A percentile compares a stretch with the other conserved stretches of the same genome.
Conservation (phyloP, 345 rosid genomes). For the Eucalyptus guilfoylei region DNA sequence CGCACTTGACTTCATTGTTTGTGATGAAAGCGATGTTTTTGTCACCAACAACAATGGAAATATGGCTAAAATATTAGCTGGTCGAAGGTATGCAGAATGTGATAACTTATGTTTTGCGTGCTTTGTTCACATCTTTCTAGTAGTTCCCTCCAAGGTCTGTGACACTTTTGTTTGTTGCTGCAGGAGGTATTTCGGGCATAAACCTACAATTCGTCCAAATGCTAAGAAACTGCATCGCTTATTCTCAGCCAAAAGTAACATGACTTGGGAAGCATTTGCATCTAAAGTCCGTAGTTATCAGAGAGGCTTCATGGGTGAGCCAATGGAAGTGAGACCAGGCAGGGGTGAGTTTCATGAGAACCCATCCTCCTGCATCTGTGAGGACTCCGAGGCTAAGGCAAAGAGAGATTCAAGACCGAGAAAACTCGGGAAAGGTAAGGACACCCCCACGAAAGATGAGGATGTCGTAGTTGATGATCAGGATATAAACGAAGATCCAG, state of each 20-base stretch:
- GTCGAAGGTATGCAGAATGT: conserved; percentile 48
- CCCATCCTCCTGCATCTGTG: conserved; percentile 84
- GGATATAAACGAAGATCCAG: conserved; percentile 41
- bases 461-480: conserved; percentile 16
- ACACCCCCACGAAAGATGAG: conserved; percentile 13
- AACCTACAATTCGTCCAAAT: conserved; percentile 92
- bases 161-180: neutral
- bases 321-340: conserved; percentile 86
- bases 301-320: conserved; percentile 95
- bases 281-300: conserved; percentile 62
- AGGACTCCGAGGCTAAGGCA: conserved; percentile 37
- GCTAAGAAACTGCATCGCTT: conserved; percentile 73
- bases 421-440: conserved; percentile 36
- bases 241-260: conserved; percentile 50
- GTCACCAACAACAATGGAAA: conserved; percentile 98
- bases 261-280: conserved; percentile 87
- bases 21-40: conserved; percentile 92
- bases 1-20: conserved; percentile 91
- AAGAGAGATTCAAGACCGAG: conserved; percentile 16
- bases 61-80: conserved; percentile 93
- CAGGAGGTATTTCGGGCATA: conserved; percentile 95
- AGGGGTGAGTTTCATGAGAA: conserved; percentile 99
- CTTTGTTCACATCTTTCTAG: neutral
- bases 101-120: neutral
- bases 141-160: neutral